phyloP scores from a whole-genome alignment of 2,329 filamentous ascomycete species.

The Pseudocercospora fijiensis region DNA sequence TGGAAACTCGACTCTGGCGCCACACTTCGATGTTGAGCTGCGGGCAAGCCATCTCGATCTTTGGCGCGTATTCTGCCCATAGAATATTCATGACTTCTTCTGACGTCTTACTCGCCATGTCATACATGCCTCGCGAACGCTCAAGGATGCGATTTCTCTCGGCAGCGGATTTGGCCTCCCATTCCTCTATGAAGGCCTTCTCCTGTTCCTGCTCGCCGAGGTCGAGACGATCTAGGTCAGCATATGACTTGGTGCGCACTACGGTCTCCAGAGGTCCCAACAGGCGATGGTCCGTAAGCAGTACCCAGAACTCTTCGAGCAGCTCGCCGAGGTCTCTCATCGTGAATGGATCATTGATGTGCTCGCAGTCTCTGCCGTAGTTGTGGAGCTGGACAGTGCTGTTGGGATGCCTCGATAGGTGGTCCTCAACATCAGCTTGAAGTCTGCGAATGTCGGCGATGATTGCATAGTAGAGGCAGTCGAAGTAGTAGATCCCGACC shows the following conservation, averaged over 20 bases:
- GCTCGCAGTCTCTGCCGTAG: conserved; percentile 5
- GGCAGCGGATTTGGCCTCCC: not conserved
- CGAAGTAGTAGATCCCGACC: not conserved
- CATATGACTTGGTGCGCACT: not conserved
- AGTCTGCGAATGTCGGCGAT: not conserved
- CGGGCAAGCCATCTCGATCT: not conserved
- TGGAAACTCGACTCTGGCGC: not conserved
- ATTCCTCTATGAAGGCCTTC: not conserved
- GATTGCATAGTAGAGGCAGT: conserved; percentile 6
- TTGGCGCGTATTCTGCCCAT: not conserved
- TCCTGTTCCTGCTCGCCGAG: not conserved
- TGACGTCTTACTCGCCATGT: not conserved
- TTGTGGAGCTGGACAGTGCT: not conserved
- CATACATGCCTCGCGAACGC: not conserved
- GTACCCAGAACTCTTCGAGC: conserved; percentile 5
- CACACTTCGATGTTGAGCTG: not conserved
- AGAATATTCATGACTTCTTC: not conserved
- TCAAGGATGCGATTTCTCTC: not conserved
- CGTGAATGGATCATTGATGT: not conserved
- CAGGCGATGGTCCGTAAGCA: not conserved
- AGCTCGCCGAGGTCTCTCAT: not conserved
- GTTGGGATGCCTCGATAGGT: not conserved
- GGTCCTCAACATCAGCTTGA: not conserved
- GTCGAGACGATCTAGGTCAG: not conserved
- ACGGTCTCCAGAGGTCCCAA: not conserved